phyloP scores from a whole-genome alignment of 352 stramenopile genomes.

The Phytophthora hibernalis region DNA sequence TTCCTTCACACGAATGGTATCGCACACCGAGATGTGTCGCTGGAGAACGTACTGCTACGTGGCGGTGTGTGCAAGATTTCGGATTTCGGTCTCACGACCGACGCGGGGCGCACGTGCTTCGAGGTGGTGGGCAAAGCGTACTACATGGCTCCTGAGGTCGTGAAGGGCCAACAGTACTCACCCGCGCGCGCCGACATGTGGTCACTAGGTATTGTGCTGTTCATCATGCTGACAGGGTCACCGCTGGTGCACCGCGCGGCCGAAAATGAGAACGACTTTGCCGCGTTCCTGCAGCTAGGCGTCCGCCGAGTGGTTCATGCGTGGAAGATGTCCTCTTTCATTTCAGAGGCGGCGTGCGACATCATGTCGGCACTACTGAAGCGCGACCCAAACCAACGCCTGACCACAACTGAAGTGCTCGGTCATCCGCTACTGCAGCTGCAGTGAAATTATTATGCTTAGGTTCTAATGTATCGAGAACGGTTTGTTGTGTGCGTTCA shows the following conservation, averaged over 20 bases:
- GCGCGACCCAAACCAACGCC: slow-evolving; percentile 38
- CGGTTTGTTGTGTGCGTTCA: no score
- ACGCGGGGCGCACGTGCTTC: slow-evolving; percentile 23
- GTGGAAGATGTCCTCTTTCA: slow-evolving; percentile 46
- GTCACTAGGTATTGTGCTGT: slow-evolving; percentile 68
- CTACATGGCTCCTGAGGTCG: slow-evolving; percentile 49
- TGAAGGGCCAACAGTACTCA: slow-evolving; percentile 44
- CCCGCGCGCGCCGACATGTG: slow-evolving; percentile 63
- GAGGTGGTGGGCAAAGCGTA: slow-evolving; percentile 50
- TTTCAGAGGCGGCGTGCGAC: slow-evolving; percentile 32
- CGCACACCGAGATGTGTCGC: slow-evolving; percentile 60
- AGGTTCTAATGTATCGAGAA: no score
- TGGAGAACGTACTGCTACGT: slow-evolving; percentile 59
- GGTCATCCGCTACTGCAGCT: slow-evolving; percentile 23
- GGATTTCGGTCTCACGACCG: slow-evolving; percentile 63
- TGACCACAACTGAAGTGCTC: slow-evolving; percentile 39
- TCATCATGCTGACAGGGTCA: slow-evolving; percentile 68
- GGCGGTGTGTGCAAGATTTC: slow-evolving; percentile 46
- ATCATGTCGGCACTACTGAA: slow-evolving; percentile 50
- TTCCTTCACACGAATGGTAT: slow-evolving; percentile 51
- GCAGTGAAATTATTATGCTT: background rate
- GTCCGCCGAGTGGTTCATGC: slow-evolving; percentile 52
- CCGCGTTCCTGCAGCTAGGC: slow-evolving; percentile 40
- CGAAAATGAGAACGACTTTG: slow-evolving; percentile 40
- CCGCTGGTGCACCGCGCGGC: slow-evolving; percentile 45